Percentiles rank a stretch among this genome's conserved stretches.
These are phyloP conservation scores for Besnoitia besnoiti DNA, from an alignment of 169 alveolate genomes.

Conservation along the genomic window DNA sequence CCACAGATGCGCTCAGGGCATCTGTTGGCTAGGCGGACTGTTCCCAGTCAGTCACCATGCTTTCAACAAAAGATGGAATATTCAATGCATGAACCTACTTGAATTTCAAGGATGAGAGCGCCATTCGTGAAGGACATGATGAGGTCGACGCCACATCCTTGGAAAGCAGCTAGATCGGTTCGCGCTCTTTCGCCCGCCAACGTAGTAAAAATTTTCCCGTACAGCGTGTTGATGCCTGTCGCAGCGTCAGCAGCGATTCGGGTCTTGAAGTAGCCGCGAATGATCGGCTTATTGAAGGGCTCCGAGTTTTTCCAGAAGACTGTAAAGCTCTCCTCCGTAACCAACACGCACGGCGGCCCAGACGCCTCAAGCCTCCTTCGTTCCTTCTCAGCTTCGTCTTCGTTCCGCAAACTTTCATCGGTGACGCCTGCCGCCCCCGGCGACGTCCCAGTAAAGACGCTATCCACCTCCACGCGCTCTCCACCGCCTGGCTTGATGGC, in stretches of 20 bases:
- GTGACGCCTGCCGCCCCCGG: background rate
- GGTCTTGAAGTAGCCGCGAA: conserved; percentile 29
- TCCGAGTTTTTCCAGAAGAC: conserved; percentile 63
- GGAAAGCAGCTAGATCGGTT: background rate
- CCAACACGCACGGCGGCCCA: conserved; percentile 66
- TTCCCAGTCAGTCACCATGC: too few species aligned
- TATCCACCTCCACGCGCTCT: background rate
- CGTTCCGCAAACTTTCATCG: too few species aligned
- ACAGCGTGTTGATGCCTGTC: background rate
- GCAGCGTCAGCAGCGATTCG: conserved; percentile 37
- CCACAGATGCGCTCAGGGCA: too few species aligned
- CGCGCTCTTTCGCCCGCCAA: conserved; percentile 42
- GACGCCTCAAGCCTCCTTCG: background rate
- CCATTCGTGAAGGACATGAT: conserved; percentile 58
- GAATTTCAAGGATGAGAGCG: conserved; percentile 58
- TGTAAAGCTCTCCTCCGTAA: conserved; percentile 49
- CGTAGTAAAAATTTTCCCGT: conserved; percentile 48
- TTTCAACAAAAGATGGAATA: background rate
- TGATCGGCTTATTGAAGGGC: conserved; percentile 53
- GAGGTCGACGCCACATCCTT: conserved; percentile 69
- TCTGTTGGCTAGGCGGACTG: too few species aligned
- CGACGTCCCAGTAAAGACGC: background rate
- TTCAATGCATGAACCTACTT: background rate
- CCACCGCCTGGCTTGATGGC: conserved; percentile 12
- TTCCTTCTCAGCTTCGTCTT: background rate